phyloP scores from a whole-genome alignment of 257 asterid species.

The Solanum pinnatisectum region DNA sequence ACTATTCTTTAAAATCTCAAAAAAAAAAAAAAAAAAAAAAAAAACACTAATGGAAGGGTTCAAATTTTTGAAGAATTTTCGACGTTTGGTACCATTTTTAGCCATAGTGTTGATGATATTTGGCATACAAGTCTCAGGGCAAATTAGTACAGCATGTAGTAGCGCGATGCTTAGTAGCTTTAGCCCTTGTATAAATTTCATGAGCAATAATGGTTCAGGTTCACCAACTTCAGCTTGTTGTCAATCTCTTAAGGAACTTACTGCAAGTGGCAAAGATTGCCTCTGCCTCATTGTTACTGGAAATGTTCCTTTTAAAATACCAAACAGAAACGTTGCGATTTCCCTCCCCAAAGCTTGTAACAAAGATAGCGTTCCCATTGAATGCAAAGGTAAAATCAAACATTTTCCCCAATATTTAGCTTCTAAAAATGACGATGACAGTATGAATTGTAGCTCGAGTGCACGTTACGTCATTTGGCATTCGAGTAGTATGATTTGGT shows the following conservation, averaged over 20 bases:
- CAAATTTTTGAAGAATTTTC: conserved; percentile 8
- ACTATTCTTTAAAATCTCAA: not conserved
- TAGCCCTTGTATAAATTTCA: conserved; percentile 42
- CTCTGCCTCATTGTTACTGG: conserved; percentile 57
- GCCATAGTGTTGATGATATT: conserved; percentile 12
- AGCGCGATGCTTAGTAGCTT: conserved; percentile 52
- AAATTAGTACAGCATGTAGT: conserved; percentile 44
- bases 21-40: too few species aligned
- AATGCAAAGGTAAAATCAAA: conserved; percentile 48
- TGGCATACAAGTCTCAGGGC: conserved; percentile 14
- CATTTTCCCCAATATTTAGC: not conserved
- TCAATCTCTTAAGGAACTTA: conserved; percentile 51
- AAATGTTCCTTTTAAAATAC: conserved; percentile 45
- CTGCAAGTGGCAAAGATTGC: conserved; percentile 55
- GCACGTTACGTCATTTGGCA: not conserved
- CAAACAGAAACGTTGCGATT: conserved; percentile 49
- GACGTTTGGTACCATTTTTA: conserved; percentile 9
- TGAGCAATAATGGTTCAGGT: conserved; percentile 21
- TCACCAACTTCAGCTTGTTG: conserved; percentile 62
- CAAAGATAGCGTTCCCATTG: conserved; percentile 54
- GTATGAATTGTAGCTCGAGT: not conserved
- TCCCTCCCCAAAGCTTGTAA: conserved; percentile 73
- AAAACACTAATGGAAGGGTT: conserved; percentile 5
- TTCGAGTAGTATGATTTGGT: not conserved
- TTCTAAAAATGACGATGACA: not conserved